These are phyloP conservation scores for Puccinia novopanici DNA, from an alignment of 1,284 basidiomycete species.

Conservation along the genomic window DNA sequence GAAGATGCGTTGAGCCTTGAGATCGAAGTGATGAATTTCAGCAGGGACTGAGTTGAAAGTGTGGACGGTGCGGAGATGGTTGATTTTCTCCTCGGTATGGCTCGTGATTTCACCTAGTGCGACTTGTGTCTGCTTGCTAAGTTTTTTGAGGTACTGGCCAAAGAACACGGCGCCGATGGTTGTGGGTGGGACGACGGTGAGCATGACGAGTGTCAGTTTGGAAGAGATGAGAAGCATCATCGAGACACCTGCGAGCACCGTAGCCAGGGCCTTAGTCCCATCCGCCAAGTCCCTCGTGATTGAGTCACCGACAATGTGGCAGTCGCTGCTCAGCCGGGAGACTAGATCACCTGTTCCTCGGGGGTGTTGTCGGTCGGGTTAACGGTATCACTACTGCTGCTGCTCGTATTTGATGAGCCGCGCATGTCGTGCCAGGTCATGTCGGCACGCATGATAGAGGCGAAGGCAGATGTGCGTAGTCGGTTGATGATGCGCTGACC, in stretches of 20 bases:
- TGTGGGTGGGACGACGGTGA: slow-evolving; percentile 89
- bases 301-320: slow-evolving; percentile 90
- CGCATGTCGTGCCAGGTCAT: slow-evolving; percentile 56
- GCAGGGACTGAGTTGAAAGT: slow-evolving; percentile 78
- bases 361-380: slow-evolving; percentile 67
- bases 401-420: slow-evolving; percentile 57
- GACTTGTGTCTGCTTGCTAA: slow-evolving; percentile 89
- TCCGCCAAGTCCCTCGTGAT: slow-evolving; percentile 90
- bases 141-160: slow-evolving; percentile 86
- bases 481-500: slow-evolving; percentile 91
- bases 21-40: slow-evolving; percentile 67
- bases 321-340: slow-evolving; percentile 85
- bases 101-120: slow-evolving; percentile 88
- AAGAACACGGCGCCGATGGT: slow-evolving; percentile 95
- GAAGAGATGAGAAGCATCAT: slow-evolving; percentile 96
- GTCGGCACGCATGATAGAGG: slow-evolving; percentile 48
- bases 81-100: slow-evolving; percentile 84
- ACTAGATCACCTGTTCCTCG: slow-evolving; percentile 87
- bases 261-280: slow-evolving; percentile 77
- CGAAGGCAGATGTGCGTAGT: slow-evolving; percentile 64
- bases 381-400: slow-evolving; percentile 62
- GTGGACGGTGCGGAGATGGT: slow-evolving; percentile 89
- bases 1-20: slow-evolving; percentile 71
- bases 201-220: slow-evolving; percentile 85
- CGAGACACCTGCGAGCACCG: slow-evolving; percentile 85